Evolutionary conservation across 139 green algal species (phyloP).

Genomic region (Spirogloea muscicola): DNA sequence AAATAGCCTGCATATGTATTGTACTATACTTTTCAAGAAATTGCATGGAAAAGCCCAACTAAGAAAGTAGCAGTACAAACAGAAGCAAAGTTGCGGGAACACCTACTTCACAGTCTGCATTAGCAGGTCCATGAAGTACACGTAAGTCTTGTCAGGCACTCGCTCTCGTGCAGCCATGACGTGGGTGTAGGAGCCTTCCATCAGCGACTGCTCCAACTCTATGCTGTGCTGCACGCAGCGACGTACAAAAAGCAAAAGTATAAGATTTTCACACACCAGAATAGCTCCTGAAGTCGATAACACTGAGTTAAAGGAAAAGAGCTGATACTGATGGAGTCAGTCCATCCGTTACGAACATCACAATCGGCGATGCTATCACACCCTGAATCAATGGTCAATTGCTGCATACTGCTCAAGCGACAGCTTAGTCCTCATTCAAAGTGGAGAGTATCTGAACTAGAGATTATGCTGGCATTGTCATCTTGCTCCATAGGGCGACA

Average conservation of each 20-base stretch:
- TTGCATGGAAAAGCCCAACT: background rate
- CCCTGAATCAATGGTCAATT: too few species aligned
- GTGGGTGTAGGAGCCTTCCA: slow-evolving; percentile 96
- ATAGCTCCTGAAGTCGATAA: too few species aligned
- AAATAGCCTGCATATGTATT: background rate
- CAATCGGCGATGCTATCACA: too few species aligned
- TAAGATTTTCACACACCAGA: too few species aligned
- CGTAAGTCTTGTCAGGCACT: slow-evolving; percentile 48
- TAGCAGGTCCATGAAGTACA: slow-evolving; percentile 77
- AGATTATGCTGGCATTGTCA: too few species aligned
- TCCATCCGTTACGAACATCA: slow-evolving; percentile 6
- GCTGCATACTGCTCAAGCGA: background rate
- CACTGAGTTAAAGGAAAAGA: too few species aligned
- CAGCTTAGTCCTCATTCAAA: too few species aligned
- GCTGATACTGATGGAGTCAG: too few species aligned
- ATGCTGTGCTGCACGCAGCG: slow-evolving; percentile 65
- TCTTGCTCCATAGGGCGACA: background rate
- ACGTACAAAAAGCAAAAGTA: too few species aligned
- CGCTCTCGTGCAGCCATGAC: slow-evolving; percentile 54
- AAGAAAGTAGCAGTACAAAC: background rate
- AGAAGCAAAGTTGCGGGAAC: slow-evolving; percentile 38
- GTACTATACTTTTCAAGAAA: background rate
- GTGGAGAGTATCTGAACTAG: too few species aligned
- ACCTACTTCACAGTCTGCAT: slow-evolving; percentile 65
- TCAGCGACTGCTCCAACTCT: slow-evolving; percentile 89